A percentile compares a stretch with the other conserved stretches of the same genome.
These are phyloP conservation scores for Euphrasia confusa DNA, from an alignment of 257 asterid species.

Conservation along the genomic window DNA sequence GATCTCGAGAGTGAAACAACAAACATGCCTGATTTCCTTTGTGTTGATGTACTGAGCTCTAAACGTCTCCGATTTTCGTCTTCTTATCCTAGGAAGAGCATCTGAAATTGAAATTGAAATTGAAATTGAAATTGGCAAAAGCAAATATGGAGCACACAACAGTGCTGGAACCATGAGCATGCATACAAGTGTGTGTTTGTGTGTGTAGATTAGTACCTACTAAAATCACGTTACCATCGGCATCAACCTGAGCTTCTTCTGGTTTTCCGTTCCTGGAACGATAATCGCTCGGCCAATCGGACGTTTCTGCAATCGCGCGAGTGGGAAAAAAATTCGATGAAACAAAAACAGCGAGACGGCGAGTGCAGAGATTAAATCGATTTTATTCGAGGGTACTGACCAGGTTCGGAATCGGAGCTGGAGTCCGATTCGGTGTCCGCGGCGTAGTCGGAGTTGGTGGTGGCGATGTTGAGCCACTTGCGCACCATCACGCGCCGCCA, in stretches of 20 bases:
- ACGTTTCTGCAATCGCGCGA: slow-evolving; percentile 35
- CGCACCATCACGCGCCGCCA: slow-evolving; percentile 91
- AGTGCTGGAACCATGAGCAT: background rate
- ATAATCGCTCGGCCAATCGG: slow-evolving; percentile 46
- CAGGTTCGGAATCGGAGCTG: slow-evolving; percentile 38
- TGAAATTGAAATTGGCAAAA: background rate
- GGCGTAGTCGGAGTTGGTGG: slow-evolving; percentile 68
- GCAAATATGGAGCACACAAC: background rate
- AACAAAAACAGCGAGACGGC: too few species aligned
- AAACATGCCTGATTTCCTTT: slow-evolving; percentile 70
- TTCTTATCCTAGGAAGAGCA: slow-evolving; percentile 53
- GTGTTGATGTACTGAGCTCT: slow-evolving; percentile 77
- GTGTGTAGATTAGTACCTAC: too few species aligned
- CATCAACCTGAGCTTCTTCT: slow-evolving; percentile 36
- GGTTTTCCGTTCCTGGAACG: slow-evolving; percentile 47
- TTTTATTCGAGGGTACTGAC: background rate
- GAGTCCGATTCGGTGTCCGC: slow-evolving; percentile 67
- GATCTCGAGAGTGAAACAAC: slow-evolving; percentile 15
- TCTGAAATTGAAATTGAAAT: slow-evolving; percentile 35
- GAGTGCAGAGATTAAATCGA: too few species aligned
- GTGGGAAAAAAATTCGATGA: background rate
- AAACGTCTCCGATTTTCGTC: slow-evolving; percentile 89
- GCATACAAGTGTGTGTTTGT: background rate
- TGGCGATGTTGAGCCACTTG: slow-evolving; percentile 72
- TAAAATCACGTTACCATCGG: slow-evolving; percentile 41